phyloP scores from a whole-genome alignment of 331 rosid genomes.

The Prunus yedoensis region DNA sequence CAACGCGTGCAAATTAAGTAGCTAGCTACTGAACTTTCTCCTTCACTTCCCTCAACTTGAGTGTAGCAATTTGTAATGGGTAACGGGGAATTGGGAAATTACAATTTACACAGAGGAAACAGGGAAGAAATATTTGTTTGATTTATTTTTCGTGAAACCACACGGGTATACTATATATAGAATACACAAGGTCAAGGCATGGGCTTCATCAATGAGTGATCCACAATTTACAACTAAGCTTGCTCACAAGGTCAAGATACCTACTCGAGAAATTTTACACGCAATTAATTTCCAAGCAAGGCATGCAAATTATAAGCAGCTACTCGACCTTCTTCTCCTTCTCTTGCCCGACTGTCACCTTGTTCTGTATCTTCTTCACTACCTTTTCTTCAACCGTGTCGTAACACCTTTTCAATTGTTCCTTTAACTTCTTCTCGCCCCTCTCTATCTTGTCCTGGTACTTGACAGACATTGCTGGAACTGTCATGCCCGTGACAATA shows the following conservation, averaged over 20 bases:
- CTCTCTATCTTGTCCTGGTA: constrained; percentile 46
- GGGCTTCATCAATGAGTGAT: not conserved
- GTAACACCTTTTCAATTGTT: constrained; percentile 29
- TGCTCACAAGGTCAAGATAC: too few species aligned
- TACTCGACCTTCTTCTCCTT: constrained; percentile 44
- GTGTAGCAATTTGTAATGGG: too few species aligned
- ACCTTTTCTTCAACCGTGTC: constrained; percentile 56
- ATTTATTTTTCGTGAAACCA: too few species aligned
- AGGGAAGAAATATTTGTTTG: too few species aligned
- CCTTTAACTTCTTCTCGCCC: constrained; percentile 36
- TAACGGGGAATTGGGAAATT: too few species aligned
- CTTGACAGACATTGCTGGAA: constrained; percentile 44
- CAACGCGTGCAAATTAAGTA: too few species aligned
- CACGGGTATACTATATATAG: too few species aligned
- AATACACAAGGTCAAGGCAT: too few species aligned
- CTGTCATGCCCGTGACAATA: constrained; percentile 34
- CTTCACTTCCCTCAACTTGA: too few species aligned
- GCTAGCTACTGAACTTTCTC: too few species aligned
- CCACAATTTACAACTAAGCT: not conserved
- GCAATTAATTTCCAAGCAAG: not conserved
- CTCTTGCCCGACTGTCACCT: constrained; percentile 15
- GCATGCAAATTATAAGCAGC: not conserved
- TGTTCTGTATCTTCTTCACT: constrained; percentile 35
- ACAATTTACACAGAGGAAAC: too few species aligned
- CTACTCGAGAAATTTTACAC: not conserved